A percentile compares a stretch with the other conserved stretches of the same genome.
phyloP scores from a whole-genome alignment of 2,329 filamentous ascomycete genomes.

The Sphaerostilbella broomeana region DNA sequence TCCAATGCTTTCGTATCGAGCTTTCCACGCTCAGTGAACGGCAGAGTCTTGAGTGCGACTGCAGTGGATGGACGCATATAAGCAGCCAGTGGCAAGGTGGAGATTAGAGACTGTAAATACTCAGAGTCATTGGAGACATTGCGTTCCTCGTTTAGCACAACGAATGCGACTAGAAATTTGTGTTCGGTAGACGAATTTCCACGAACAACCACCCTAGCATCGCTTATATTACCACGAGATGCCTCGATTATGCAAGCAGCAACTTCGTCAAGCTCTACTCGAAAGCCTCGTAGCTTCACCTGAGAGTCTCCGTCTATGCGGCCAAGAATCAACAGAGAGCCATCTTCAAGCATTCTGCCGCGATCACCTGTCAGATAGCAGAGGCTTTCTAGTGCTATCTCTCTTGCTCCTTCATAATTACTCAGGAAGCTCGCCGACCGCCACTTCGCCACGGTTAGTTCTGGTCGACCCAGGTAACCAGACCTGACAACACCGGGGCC shows the following conservation, averaged over 20 bases:
- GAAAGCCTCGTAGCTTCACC: conserved; percentile 39
- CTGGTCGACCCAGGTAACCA: conserved; percentile 33
- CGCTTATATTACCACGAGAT: conserved; percentile 13
- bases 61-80: conserved; percentile 29
- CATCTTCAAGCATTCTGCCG: conserved; percentile 28
- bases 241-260: conserved; percentile 19
- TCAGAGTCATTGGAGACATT: too few species aligned
- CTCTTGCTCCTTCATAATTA: too few species aligned
- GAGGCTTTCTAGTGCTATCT: conserved; percentile 19
- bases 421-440: too few species aligned
- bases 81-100: conserved; percentile 22
- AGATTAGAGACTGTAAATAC: conserved; percentile 8
- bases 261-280: conserved; percentile 41
- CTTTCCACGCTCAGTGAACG: conserved; percentile 25
- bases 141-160: conserved; percentile 14
- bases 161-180: conserved; percentile 24
- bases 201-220: conserved; percentile 19
- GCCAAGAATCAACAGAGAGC: conserved; percentile 29
- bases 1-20: conserved; percentile 23
- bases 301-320: conserved; percentile 37
- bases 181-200: conserved; percentile 13
- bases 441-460: conserved; percentile 10
- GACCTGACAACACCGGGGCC: conserved; percentile 35
- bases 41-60: conserved; percentile 23
- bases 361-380: conserved; percentile 37